These are phyloP conservation scores for Lipomyces chichibuensis DNA, from an alignment of 805 yeast species.

Conservation along the genomic window DNA sequence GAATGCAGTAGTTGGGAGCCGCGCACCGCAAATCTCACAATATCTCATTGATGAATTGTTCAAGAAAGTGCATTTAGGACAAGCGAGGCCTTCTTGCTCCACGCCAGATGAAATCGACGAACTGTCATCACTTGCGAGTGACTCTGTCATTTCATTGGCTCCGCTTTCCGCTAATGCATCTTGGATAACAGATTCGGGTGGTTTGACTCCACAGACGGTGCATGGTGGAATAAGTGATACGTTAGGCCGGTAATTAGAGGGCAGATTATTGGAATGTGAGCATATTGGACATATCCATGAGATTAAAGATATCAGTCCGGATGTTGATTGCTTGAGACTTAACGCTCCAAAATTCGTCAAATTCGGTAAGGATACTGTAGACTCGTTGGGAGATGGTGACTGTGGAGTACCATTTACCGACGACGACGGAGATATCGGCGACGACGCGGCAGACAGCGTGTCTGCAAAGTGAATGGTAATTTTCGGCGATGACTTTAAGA, in stretches of 20 bases:
- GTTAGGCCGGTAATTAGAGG: conserved; percentile 38
- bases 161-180: neutral
- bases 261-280: conserved; percentile 60
- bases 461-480: conserved; percentile 48
- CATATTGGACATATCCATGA: conserved; percentile 89
- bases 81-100: conserved; percentile 38
- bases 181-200: conserved; percentile 38
- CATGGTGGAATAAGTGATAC: conserved; percentile 52
- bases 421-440: conserved; percentile 5
- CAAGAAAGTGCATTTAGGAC: conserved; percentile 70
- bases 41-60: conserved; percentile 75
- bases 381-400: conserved; percentile 7
- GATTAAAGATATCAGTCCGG: conserved; percentile 17
- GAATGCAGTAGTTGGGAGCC: conserved; percentile 43
- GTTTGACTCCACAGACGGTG: conserved; percentile 62
- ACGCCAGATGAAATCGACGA: conserved; percentile 1
- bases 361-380: conserved; percentile 3
- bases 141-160: neutral
- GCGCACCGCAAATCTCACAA: conserved; percentile 87
- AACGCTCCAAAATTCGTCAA: neutral
- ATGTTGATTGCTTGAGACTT: neutral
- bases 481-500: conserved; percentile 77
- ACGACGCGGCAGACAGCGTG: conserved; percentile 6
- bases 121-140: conserved; percentile 2
- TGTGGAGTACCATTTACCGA: neutral